Evolutionary conservation across 257 asterid species (phyloP).

Genomic region (Nicotiana tabacum): DNA sequence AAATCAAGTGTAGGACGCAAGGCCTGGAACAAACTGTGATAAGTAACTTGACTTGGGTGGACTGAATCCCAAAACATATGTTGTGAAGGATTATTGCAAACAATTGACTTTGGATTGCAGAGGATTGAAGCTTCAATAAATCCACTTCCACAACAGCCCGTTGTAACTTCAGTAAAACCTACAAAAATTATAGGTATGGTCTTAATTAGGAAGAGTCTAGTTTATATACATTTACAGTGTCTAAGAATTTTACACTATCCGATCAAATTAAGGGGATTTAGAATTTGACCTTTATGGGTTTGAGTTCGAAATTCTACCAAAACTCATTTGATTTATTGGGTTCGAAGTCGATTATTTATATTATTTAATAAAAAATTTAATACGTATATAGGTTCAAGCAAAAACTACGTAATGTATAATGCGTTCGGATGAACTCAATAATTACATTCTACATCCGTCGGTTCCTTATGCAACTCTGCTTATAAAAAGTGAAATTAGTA

Average conservation of each 20-base stretch:
- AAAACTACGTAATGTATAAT: too few relatives aligned
- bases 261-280: not conserved
- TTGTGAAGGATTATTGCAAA: conserved; percentile 48
- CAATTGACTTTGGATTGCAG: conserved; percentile 34
- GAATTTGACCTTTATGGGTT: too few relatives aligned
- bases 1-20: conserved; percentile 27
- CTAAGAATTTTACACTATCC: too few relatives aligned
- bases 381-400: too few relatives aligned
- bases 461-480: too few relatives aligned
- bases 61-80: conserved; percentile 60
- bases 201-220: not conserved
- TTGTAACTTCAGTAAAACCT: conserved; percentile 46
- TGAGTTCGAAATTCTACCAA: too few relatives aligned
- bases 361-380: too few relatives aligned
- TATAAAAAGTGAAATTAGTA: not conserved
- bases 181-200: not conserved
- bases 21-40: conserved; percentile 25
- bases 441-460: too few relatives aligned
- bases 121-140: conserved; percentile 28
- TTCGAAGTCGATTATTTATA: too few relatives aligned
- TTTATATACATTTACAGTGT: not conserved
- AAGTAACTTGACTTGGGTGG: conserved; percentile 59
- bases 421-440: too few relatives aligned
- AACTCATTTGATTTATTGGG: too few relatives aligned
- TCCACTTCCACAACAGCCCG: conserved; percentile 75